A percentile compares a stretch with the other conserved stretches of the same genome.
Evolutionary conservation across 495 filamentous ascomycete genomes (phyloP).

Genomic region (Pyronema domesticum): DNA sequence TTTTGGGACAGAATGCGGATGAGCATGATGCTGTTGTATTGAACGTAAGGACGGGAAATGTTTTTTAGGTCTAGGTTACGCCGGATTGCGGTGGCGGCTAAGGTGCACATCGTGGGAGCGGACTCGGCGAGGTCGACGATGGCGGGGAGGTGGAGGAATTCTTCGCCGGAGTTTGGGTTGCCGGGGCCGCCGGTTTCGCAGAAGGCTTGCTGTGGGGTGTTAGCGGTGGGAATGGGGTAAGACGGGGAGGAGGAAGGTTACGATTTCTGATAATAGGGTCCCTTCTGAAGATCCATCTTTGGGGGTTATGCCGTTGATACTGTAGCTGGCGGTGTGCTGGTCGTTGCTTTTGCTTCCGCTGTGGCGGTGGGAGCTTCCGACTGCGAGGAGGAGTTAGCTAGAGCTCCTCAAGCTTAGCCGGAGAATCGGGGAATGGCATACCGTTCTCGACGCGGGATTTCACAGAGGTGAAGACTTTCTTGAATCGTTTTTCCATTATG

Average conservation of each 20-base stretch:
- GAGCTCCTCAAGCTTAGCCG: neutral
- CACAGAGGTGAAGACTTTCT: slow-evolving; percentile 3
- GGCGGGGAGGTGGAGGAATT: slow-evolving; percentile 78
- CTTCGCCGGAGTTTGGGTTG: slow-evolving; percentile 42
- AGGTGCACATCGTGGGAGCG: slow-evolving; percentile 63
- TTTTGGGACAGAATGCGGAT: slow-evolving; percentile 84
- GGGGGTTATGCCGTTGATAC: neutral
- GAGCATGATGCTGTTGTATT: slow-evolving; percentile 75
- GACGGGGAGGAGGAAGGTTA: neutral
- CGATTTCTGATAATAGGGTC: neutral
- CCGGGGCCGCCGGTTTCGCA: slow-evolving; percentile 57
- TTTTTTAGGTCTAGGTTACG: slow-evolving; percentile 44
- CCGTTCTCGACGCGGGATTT: slow-evolving; percentile 2
- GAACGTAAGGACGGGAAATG: neutral
- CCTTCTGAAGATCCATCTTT: neutral
- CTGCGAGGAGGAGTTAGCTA: neutral
- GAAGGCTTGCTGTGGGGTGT: slow-evolving; percentile 36
- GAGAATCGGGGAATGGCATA: neutral
- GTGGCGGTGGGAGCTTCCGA: neutral
- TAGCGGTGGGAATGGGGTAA: neutral
- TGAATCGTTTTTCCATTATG: slow-evolving; percentile 2
- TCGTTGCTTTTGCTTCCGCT: neutral
- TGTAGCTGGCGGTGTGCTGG: neutral
- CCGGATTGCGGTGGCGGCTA: slow-evolving; percentile 57
- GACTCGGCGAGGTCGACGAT: slow-evolving; percentile 94